Percentiles rank a stretch among this genome's conserved stretches.
These are phyloP conservation scores for Citrus medica DNA, from an alignment of 345 rosid genomes.

Conservation along the genomic window DNA sequence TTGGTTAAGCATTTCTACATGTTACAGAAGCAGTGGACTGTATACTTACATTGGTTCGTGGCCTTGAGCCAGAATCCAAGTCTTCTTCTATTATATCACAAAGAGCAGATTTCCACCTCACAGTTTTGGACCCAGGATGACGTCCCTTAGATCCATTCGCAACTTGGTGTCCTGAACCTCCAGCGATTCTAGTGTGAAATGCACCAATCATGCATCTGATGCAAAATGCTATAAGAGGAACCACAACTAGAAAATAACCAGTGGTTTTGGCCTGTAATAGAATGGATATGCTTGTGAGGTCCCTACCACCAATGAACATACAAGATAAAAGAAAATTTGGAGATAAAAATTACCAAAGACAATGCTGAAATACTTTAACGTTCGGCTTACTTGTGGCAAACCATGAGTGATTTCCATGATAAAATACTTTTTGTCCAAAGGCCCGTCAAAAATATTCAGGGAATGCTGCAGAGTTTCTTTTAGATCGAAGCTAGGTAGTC, in stretches of 20 bases:
- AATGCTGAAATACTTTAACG: neutral
- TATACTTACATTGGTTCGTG: conserved; percentile 18
- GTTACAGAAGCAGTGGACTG: neutral
- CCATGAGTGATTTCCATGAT: conserved; percentile 7
- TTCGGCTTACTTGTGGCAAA: conserved; percentile 30
- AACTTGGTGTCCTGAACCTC: neutral
- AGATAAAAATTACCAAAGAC: neutral
- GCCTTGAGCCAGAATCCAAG: conserved; percentile 7
- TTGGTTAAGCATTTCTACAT: neutral
- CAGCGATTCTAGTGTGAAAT: conserved; percentile 18
- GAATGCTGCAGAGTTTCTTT: neutral
- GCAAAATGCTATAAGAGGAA: conserved; percentile 37
- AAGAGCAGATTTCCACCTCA: conserved; percentile 38
- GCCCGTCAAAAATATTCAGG: neutral
- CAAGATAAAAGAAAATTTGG: neutral
- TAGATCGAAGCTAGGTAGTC: neutral
- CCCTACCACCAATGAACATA: neutral
- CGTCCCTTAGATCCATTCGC: conserved; percentile 3
- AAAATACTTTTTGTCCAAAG: conserved; percentile 11
- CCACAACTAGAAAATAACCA: conserved; percentile 39
- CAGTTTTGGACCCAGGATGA: conserved; percentile 12
- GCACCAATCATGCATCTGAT: conserved; percentile 32
- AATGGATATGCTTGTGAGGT: conserved; percentile 12
- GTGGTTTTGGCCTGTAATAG: conserved; percentile 31
- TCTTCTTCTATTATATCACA: conserved; percentile 21